Evolutionary conservation across 2,329 filamentous ascomycete species (phyloP).

Genomic region (Falciphora oryzae): DNA sequence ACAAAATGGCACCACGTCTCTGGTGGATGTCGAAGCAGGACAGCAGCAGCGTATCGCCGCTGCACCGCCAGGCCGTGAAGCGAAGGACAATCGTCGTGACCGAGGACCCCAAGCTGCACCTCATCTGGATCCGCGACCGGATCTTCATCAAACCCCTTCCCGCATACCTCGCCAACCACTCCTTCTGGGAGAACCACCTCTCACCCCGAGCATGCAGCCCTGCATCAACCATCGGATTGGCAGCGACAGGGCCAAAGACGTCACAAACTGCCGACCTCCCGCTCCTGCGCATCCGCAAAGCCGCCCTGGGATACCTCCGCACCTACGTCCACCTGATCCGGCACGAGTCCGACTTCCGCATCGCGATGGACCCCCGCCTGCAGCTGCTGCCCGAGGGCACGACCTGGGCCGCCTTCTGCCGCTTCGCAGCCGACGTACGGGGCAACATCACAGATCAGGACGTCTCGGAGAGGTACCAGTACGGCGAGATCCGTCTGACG

Average conservation of each 20-base stretch:
- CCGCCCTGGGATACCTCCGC: constrained; percentile 7
- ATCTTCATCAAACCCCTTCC: constrained; percentile 10
- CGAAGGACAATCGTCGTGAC: constrained; percentile 5
- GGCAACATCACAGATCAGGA: neutral
- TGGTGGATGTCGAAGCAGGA: neutral
- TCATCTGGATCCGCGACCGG: constrained; percentile 7
- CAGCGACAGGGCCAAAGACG: too few relatives aligned
- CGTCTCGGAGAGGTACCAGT: constrained; percentile 7
- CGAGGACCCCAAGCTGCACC: constrained; percentile 6
- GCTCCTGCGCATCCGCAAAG: neutral
- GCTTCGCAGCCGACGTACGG: neutral
- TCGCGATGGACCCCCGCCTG: constrained; percentile 4
- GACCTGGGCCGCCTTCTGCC: constrained; percentile 4
- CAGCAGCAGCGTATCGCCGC: neutral
- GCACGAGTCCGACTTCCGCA: constrained; percentile 6
- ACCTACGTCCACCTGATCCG: constrained; percentile 6
- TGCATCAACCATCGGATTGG: neutral
- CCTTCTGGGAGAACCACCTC: constrained; percentile 9
- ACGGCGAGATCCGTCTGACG: constrained; percentile 10
- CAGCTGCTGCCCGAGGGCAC: constrained; percentile 8
- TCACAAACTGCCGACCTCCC: too few relatives aligned
- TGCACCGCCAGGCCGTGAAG: constrained; percentile 8
- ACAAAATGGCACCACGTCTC: too few relatives aligned
- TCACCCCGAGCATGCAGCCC: neutral
- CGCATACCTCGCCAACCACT: constrained; percentile 8